A percentile compares a stretch with the other conserved stretches of the same genome.
Evolutionary conservation across 1,284 basidiomycete genomes (phyloP).

Genomic region (Naganishia cerealis): DNA sequence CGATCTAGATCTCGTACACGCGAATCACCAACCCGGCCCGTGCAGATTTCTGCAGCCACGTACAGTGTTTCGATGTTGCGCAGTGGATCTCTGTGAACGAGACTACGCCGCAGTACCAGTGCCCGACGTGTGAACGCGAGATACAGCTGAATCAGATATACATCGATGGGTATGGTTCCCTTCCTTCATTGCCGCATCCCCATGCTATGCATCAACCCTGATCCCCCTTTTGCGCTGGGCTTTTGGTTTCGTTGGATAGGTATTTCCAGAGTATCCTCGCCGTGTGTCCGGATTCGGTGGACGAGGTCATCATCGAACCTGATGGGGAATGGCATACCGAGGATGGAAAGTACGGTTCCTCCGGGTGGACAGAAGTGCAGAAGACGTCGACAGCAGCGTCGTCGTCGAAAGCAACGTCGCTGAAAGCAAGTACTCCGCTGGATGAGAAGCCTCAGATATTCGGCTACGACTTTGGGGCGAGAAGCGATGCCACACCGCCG

Average conservation of each 20-base stretch:
- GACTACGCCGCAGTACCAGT: constrained; percentile 92
- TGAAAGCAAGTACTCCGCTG: constrained; percentile 24
- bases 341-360: constrained; percentile 78
- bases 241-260: constrained; percentile 52
- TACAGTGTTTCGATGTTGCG: constrained; percentile 92
- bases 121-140: constrained; percentile 86
- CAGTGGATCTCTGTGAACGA: constrained; percentile 96
- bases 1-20: constrained; percentile 74
- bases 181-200: constrained; percentile 3
- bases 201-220: neutral
- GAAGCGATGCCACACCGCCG: neutral
- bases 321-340: constrained; percentile 93
- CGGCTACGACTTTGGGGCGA: neutral
- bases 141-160: constrained; percentile 79
- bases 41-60: constrained; percentile 79
- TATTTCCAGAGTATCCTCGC: constrained; percentile 82
- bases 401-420: constrained; percentile 39
- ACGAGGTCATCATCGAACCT: constrained; percentile 89
- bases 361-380: constrained; percentile 65
- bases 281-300: constrained; percentile 71
- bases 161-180: constrained; percentile 74
- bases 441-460: constrained; percentile 10
- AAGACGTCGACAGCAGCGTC: neutral
- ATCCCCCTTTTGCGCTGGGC: constrained; percentile 1
- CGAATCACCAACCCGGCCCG: constrained; percentile 83